These are phyloP conservation scores for Emmonsiellopsis sp. DNA, from an alignment of 2,329 filamentous ascomycete species.

Conservation along the genomic window DNA sequence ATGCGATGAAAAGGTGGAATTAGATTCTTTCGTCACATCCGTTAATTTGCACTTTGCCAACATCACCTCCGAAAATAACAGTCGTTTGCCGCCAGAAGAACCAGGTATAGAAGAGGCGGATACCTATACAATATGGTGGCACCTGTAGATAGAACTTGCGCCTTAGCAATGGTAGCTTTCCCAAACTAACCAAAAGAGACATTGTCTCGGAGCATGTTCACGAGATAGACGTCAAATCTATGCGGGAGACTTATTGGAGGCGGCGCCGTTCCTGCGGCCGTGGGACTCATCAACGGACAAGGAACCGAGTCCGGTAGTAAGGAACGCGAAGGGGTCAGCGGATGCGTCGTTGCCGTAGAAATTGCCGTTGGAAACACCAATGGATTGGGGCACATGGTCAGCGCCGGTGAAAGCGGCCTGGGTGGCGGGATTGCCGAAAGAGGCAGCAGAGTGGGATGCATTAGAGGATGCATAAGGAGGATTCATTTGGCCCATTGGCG, in stretches of 20 bases:
- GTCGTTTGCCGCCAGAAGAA: too few relatives aligned
- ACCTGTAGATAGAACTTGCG: not conserved
- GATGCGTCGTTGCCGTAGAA: slow-evolving; percentile 52
- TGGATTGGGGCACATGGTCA: slow-evolving; percentile 69
- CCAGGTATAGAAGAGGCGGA: slow-evolving; percentile 5
- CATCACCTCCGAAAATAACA: too few relatives aligned
- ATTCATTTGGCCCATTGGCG: slow-evolving; percentile 54
- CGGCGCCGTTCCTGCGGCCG: slow-evolving; percentile 36
- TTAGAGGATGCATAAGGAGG: slow-evolving; percentile 70
- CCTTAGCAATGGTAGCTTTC: too few relatives aligned
- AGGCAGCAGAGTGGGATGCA: slow-evolving; percentile 70
- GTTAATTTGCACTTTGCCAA: too few relatives aligned
- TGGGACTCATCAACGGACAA: slow-evolving; percentile 47
- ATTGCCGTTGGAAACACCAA: slow-evolving; percentile 65
- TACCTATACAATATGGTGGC: not conserved
- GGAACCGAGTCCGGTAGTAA: slow-evolving; percentile 51
- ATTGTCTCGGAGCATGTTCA: slow-evolving; percentile 3
- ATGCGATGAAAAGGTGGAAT: too few relatives aligned
- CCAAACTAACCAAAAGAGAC: not conserved
- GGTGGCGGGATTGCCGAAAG: slow-evolving; percentile 86
- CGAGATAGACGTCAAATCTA: slow-evolving; percentile 17
- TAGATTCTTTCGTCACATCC: too few relatives aligned
- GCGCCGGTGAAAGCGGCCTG: slow-evolving; percentile 91
- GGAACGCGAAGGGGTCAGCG: slow-evolving; percentile 56
- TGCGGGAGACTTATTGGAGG: slow-evolving; percentile 38